Percentiles rank a stretch among this genome's conserved stretches.
Evolutionary conservation across 805 yeast species (phyloP).

Genomic region (Hanseniaspora lachancei): DNA sequence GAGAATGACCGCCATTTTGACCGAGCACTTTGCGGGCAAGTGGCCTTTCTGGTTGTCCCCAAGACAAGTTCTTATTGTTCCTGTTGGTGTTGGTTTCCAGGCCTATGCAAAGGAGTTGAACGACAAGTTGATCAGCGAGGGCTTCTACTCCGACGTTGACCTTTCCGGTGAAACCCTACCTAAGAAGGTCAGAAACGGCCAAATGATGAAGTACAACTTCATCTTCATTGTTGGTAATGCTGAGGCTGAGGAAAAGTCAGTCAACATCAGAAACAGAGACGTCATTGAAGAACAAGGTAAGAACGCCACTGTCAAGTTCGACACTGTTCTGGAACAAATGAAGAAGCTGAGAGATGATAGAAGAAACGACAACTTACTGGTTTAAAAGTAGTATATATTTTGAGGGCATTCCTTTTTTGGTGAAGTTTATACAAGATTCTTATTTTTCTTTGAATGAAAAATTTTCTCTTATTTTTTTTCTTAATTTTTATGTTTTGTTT

Average conservation of each 20-base stretch:
- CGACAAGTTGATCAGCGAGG: slow-evolving; percentile 52
- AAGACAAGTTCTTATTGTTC: slow-evolving; percentile 89
- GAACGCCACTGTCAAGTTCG: slow-evolving; percentile 67
- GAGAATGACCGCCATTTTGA: slow-evolving; percentile 96
- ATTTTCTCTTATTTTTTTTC: neutral
- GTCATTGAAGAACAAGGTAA: slow-evolving; percentile 85
- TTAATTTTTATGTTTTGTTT: no score
- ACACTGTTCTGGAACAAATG: slow-evolving; percentile 59
- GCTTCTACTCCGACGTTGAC: slow-evolving; percentile 87
- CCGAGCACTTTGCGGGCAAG: slow-evolving; percentile 96
- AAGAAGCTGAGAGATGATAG: slow-evolving; percentile 53
- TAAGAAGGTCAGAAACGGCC: slow-evolving; percentile 97
- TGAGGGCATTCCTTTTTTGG: no score
- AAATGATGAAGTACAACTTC: slow-evolving; percentile 85
- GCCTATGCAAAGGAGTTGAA: slow-evolving; percentile 80
- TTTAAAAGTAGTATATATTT: slow-evolving; percentile 13
- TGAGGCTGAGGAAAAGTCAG: slow-evolving; percentile 66
- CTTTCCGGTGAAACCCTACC: slow-evolving; percentile 89
- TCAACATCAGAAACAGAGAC: slow-evolving; percentile 94
- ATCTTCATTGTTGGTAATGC: slow-evolving; percentile 95
- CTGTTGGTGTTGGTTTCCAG: slow-evolving; percentile 87
- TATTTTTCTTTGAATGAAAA: neutral
- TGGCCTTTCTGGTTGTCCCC: slow-evolving; percentile 99
- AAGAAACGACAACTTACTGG: slow-evolving; percentile 53
- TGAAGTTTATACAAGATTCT: neutral